Base-by-base conservation (phyloP, 768 basidiomycete genomes). In the Phylloporus rhodoxanthus region DNA sequence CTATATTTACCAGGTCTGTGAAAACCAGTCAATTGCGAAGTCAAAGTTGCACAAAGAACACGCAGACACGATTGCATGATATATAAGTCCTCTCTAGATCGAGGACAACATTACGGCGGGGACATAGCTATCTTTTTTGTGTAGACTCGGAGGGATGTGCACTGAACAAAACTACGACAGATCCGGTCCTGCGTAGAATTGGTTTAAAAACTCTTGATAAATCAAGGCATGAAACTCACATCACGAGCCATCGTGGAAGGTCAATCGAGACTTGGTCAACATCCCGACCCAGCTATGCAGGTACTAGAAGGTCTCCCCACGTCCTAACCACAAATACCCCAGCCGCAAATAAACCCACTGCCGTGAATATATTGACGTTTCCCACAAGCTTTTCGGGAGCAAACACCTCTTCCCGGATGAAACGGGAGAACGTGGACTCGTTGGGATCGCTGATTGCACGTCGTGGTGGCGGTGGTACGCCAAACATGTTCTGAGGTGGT, bases 241-340 rank as follows among this genome's bases (percentile, higher is more conserved):
- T 44, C 13, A n/a, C 5, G 39, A 48, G 19, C 23, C 26, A 43
- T 21, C 4, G 15, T 38, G 28, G 23, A 36, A 28, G 19, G 25
- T 20, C 4, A 5, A 13, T 39, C 6, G 34, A 30, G 20, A 20
- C 10, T 13, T 34, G 7, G 19, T 17, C 20, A 51, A 9, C 34
- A 3, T 11, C 17, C 26, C 28, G 15, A 25, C 25, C 49, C 33
- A 33, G 32, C 43, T 46, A 86, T 23, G 78, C 80, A 38, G 85
- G 85, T 7, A 91, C 77, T 71, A 91, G 77, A 37, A 86, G 63
- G 36, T 85, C 86, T 10, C 90, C 90, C 78, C 85, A 95, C 36
- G 79, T 79, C 65, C 87, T 81, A 14, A 84, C 80, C 13, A 73
- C 80, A 38, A 82, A 66, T 49, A 91, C 81, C 3, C 87, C 86